Evolutionary conservation across 192 early-diverging fungal genomes (phyloP).

Genomic region (Rhizophagus clarus): DNA sequence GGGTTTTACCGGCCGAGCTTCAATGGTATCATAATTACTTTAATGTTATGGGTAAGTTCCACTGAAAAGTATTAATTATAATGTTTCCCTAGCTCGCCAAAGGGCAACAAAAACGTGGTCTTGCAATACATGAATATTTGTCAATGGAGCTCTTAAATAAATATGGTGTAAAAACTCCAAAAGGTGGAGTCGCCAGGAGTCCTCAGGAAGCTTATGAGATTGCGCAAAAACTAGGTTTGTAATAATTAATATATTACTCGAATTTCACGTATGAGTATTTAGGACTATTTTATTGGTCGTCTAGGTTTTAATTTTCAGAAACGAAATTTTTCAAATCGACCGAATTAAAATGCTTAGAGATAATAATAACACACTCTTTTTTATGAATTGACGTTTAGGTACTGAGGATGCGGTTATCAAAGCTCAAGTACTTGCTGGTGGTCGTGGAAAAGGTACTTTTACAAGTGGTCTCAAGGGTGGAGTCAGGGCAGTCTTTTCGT

Average conservation of each 20-base stretch:
- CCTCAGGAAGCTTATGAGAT: constrained; percentile 85
- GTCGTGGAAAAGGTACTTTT: constrained; percentile 97
- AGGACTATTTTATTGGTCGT: too few relatives aligned
- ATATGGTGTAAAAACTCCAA: constrained; percentile 91
- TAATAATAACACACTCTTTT: background rate
- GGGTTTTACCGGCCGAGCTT: background rate
- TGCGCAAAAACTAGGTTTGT: constrained; percentile 76
- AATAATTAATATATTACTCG: background rate
- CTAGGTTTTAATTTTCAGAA: background rate
- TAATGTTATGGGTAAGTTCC: background rate
- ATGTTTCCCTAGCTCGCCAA: constrained; percentile 20
- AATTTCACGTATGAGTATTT: background rate
- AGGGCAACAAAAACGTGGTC: constrained; percentile 75
- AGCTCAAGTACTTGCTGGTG: constrained; percentile 94
- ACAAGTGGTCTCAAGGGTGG: constrained; percentile 96
- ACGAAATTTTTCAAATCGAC: background rate
- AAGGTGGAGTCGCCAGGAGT: constrained; percentile 87
- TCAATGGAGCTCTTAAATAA: constrained; percentile 90
- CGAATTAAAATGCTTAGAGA: too few relatives aligned
- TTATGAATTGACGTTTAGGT: constrained; percentile 35
- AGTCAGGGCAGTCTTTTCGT: constrained; percentile 91
- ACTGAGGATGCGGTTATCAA: constrained; percentile 76
- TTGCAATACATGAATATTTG: constrained; percentile 97
- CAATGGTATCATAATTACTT: constrained; percentile 11
- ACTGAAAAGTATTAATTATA: background rate